Conservation (phyloP, 169 alveolate species). For the Eimeria acervulina region DNA sequence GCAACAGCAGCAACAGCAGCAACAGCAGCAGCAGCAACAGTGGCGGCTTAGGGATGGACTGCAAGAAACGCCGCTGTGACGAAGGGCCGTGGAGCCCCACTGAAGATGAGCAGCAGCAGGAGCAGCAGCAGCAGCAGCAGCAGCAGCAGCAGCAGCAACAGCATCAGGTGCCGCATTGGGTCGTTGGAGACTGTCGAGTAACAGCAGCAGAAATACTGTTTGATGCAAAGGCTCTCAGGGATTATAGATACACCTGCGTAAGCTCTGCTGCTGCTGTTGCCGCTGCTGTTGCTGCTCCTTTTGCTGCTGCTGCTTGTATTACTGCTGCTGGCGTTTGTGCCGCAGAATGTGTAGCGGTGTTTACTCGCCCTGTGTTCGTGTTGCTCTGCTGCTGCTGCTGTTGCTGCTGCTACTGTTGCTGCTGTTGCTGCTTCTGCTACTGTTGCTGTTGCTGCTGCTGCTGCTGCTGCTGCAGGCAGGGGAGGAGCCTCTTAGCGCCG, state of each 20-base stretch:
- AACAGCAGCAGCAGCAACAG: neutral
- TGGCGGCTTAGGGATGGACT: neutral
- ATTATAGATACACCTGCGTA: constrained; percentile 46
- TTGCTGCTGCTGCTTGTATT: neutral
- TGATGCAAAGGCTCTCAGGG: constrained; percentile 35
- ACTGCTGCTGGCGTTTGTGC: neutral
- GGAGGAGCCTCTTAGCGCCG: constrained; percentile 25
- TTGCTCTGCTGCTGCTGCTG: neutral
- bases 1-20: constrained; percentile 19
- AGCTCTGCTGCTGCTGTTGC: neutral
- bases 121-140: neutral
- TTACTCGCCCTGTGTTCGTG: neutral
- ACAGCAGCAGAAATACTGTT: constrained; percentile 49
- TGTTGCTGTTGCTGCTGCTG: constrained; percentile 29
- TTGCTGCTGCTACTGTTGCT: neutral
- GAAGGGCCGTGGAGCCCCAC: neutral
- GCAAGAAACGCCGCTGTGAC: constrained; percentile 20
- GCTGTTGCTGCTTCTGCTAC: neutral
- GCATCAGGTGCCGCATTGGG: neutral
- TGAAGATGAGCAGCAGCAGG: neutral
- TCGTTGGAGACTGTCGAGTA: constrained; percentile 42
- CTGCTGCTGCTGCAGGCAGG: constrained; percentile 12
- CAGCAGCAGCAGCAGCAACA: constrained; percentile 41
- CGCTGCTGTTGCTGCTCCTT: neutral
- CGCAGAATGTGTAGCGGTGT: neutral